Evolutionary conservation across 192 early-diverging fungal species (phyloP).

Genomic region (Coemansia sp.): DNA sequence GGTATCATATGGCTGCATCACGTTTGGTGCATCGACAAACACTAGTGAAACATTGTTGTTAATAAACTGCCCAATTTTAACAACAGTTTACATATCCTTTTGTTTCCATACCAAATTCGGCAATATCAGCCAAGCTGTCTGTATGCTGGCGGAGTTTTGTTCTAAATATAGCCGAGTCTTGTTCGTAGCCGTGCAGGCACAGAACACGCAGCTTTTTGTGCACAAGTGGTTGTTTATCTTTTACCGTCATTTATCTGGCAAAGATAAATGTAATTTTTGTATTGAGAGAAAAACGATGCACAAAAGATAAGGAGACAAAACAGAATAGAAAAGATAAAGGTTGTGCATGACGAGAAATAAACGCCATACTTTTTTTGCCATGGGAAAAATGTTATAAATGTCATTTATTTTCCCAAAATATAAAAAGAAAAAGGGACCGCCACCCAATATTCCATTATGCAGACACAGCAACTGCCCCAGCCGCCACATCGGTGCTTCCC

Average conservation of each 20-base stretch:
- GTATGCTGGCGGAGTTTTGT: conserved; percentile 36
- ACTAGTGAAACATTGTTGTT: conserved; percentile 17
- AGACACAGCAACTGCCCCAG: too few species aligned
- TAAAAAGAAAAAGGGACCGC: not conserved
- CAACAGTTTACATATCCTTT: not conserved
- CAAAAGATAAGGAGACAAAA: not conserved
- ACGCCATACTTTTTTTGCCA: not conserved
- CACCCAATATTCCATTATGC: too few species aligned
- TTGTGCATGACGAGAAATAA: not conserved
- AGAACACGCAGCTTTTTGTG: conserved; percentile 33
- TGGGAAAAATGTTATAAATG: too few species aligned
- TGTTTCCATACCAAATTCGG: conserved; percentile 34
- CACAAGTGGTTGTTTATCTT: not conserved
- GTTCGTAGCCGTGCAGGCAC: conserved; percentile 55
- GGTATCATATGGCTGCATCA: conserved; percentile 38
- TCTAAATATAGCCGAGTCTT: conserved; percentile 43
- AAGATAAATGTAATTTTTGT: conserved; percentile 2
- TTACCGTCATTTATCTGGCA: not conserved
- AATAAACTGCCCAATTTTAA: not conserved
- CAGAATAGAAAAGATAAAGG: not conserved
- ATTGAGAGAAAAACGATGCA: not conserved
- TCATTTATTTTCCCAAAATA: not conserved
- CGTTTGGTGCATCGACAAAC: conserved; percentile 46
- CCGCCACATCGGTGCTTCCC: not conserved
- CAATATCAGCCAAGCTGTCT: conserved; percentile 17